These are phyloP conservation scores for Leccinum uliginosum DNA, from an alignment of 768 basidiomycete genomes.

Conservation along the genomic window DNA sequence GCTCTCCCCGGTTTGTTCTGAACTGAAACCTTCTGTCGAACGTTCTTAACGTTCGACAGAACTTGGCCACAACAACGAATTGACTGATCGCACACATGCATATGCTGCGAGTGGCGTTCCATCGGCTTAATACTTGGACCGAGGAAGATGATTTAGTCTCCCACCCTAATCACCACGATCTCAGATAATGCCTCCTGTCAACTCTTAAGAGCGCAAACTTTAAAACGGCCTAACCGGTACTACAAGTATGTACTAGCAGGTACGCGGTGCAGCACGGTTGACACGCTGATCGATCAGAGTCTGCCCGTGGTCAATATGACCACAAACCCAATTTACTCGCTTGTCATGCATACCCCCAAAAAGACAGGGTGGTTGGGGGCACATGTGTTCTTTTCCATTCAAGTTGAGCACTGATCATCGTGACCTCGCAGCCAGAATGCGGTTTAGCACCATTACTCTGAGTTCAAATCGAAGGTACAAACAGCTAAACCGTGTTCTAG, in stretches of 20 bases:
- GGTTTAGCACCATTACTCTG: not conserved
- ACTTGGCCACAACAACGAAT: not conserved
- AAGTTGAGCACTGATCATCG: not conserved
- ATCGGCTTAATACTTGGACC: not conserved
- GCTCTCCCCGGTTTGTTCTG: not conserved
- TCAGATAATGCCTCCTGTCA: not conserved
- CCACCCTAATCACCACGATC: not conserved
- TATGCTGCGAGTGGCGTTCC: not conserved
- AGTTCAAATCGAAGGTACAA: not conserved
- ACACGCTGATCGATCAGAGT: not conserved
- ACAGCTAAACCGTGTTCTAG: conserved; percentile 1
- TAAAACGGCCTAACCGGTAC: not conserved
- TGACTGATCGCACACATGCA: not conserved
- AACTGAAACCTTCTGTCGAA: not conserved
- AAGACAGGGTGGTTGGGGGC: not conserved
- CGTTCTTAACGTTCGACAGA: not conserved
- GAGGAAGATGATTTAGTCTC: not conserved
- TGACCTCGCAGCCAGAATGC: not conserved
- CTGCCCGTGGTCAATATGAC: not conserved
- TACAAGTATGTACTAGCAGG: not conserved
- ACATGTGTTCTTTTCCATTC: not conserved
- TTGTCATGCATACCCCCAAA: not conserved
- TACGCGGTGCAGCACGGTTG: not conserved
- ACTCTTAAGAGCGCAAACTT: not conserved
- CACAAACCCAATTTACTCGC: not conserved